A percentile compares a stretch with the other conserved stretches of the same genome.
Conservation (phyloP, 805 yeast genomes). For the Babjeviella inositovora region DNA sequence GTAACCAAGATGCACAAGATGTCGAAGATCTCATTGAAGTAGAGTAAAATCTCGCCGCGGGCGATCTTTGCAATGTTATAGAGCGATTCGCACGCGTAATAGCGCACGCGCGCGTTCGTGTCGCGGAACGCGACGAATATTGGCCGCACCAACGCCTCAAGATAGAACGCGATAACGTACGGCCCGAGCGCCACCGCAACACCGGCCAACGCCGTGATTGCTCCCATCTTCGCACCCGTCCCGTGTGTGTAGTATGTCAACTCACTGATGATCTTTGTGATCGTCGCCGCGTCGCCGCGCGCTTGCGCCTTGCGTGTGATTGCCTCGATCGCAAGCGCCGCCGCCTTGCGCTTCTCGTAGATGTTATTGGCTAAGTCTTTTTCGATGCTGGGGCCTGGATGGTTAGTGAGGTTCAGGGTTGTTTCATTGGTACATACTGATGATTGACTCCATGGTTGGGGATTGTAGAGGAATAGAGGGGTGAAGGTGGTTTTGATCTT, state of each 20-base stretch:
- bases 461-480: too few species aligned
- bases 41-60: conserved; percentile 80
- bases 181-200: conserved; percentile 86
- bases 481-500: too few species aligned
- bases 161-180: conserved; percentile 65
- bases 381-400: conserved; percentile 16
- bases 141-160: conserved; percentile 81
- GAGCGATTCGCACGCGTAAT: conserved; percentile 91
- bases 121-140: conserved; percentile 93
- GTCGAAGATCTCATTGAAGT: conserved; percentile 91
- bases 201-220: conserved; percentile 89
- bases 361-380: conserved; percentile 26
- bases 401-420: too few species aligned
- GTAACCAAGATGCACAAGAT: conserved; percentile 81
- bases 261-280: conserved; percentile 53
- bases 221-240: conserved; percentile 87
- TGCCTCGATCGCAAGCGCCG: conserved; percentile 54
- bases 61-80: conserved; percentile 96
- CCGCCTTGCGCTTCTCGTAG: conserved; percentile 27
- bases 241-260: conserved; percentile 67
- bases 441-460: too few species aligned
- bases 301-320: conserved; percentile 55
- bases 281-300: conserved; percentile 41
- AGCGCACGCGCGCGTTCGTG: conserved; percentile 92
- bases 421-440: too few species aligned